Evolutionary conservation across 1,284 basidiomycete genomes (phyloP).

Genomic region (Leccinum pachyderme): DNA sequence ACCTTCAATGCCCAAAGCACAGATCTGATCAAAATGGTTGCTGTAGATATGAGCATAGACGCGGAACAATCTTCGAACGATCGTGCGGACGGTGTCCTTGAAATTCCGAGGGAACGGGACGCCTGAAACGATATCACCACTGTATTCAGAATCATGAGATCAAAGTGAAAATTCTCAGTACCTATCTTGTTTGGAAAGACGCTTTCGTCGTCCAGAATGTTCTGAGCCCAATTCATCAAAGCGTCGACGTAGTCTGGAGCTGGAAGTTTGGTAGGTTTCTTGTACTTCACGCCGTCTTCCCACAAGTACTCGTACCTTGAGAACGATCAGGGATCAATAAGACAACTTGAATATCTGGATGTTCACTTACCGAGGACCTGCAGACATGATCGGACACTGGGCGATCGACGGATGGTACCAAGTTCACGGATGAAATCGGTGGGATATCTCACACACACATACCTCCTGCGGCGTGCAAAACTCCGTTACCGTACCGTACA

Average conservation of each 20-base stretch:
- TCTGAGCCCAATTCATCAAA: slow-evolving; percentile 98
- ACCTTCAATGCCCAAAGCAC: slow-evolving; percentile 98
- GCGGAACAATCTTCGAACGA: slow-evolving; percentile 90
- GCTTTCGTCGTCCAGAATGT: slow-evolving; percentile 87
- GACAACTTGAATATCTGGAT: background rate
- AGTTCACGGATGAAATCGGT: slow-evolving; percentile 13
- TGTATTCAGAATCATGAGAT: background rate
- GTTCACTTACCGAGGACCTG: slow-evolving; percentile 80
- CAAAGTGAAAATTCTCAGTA: slow-evolving; percentile 30
- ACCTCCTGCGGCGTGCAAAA: slow-evolving; percentile 95
- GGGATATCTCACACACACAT: slow-evolving; percentile 17
- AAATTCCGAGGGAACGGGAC: slow-evolving; percentile 93
- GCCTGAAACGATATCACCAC: slow-evolving; percentile 45
- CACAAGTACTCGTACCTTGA: slow-evolving; percentile 92
- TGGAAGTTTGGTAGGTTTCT: slow-evolving; percentile 89
- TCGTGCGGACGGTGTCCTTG: slow-evolving; percentile 87
- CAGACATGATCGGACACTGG: slow-evolving; percentile 98
- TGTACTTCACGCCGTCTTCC: slow-evolving; percentile 93
- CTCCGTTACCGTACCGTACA: slow-evolving; percentile 94
- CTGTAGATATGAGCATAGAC: slow-evolving; percentile 99
- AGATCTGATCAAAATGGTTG: slow-evolving; percentile 99
- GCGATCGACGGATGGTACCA: background rate
- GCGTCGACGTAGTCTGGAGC: slow-evolving; percentile 98
- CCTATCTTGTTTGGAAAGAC: slow-evolving; percentile 97
- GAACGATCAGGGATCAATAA: slow-evolving; percentile 13